Percentiles rank a stretch among this genome's conserved stretches.
Evolutionary conservation across 1,284 basidiomycete genomes (phyloP).

Genomic region (Trichosporon sp.): DNA sequence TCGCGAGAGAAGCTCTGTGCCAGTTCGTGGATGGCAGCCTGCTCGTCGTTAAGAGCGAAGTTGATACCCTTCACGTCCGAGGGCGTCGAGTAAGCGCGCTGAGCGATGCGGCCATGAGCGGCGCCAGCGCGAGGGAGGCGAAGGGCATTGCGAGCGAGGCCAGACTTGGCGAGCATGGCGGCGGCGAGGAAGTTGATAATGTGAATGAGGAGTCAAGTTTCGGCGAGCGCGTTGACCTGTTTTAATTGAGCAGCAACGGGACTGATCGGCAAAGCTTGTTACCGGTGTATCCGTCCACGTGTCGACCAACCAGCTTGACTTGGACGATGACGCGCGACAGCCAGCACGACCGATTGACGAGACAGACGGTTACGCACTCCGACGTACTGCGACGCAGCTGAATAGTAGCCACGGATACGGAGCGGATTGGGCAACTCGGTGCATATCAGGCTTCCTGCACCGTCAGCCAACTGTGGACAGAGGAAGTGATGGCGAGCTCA

Average conservation of each 20-base stretch:
- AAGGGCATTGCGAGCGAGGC: neutral
- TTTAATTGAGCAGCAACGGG: neutral
- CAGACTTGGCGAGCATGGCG: constrained; percentile 20
- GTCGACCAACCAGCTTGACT: neutral
- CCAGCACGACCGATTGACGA: neutral
- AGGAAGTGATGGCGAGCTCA: neutral
- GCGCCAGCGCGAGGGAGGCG: neutral
- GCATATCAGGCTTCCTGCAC: neutral
- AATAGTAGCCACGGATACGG: no score
- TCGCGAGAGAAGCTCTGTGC: constrained; percentile 60
- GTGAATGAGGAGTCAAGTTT: neutral
- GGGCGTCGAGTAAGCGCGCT: constrained; percentile 11
- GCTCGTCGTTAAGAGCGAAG: constrained; percentile 50
- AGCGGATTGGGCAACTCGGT: neutral
- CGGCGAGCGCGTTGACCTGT: neutral
- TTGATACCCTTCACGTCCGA: constrained; percentile 28
- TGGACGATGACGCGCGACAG: neutral
- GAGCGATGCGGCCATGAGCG: neutral
- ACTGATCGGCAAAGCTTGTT: constrained; percentile 12
- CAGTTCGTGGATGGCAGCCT: constrained; percentile 57
- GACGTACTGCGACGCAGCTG: no score
- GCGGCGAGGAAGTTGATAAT: neutral
- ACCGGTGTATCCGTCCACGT: neutral
- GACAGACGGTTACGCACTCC: no score
- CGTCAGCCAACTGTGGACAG: neutral